These are phyloP conservation scores for Venturia effusa DNA, from an alignment of 2,329 filamentous ascomycete genomes.

Conservation along the genomic window DNA sequence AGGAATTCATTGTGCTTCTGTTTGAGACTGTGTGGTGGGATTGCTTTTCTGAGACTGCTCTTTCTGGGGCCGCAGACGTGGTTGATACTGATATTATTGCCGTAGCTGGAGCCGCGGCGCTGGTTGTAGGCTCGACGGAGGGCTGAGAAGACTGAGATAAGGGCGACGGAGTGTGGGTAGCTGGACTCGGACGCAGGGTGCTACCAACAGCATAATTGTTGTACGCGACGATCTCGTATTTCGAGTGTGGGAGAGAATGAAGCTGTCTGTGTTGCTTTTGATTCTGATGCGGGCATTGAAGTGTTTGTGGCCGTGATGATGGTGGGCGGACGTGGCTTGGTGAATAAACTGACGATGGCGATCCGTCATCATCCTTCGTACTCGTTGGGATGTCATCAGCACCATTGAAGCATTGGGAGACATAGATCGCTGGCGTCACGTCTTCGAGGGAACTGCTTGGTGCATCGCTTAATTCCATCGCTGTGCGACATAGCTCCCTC, in stretches of 20 bases:
- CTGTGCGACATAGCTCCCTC: background rate
- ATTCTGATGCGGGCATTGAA: background rate
- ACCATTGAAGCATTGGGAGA: background rate
- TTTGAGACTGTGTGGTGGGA: background rate
- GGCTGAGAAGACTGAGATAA: constrained; percentile 4
- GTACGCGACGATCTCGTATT: background rate
- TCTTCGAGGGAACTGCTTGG: constrained; percentile 6
- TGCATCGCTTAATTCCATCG: background rate
- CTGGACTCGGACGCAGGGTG: background rate
- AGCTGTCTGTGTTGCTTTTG: background rate
- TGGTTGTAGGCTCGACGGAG: background rate
- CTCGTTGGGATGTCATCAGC: background rate
- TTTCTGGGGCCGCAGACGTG: background rate
- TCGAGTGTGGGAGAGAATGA: background rate
- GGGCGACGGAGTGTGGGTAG: background rate
- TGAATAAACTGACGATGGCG: background rate
- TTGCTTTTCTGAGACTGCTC: background rate
- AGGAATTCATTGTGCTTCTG: background rate
- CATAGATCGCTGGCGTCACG: background rate
- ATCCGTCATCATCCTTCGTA: background rate
- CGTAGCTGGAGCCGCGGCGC: background rate
- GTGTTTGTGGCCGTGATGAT: background rate
- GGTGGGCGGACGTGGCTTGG: too few species aligned
- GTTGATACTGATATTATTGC: background rate
- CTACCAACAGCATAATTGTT: background rate